Conservation (phyloP, 768 basidiomycete genomes). For the Mrakia gelida region DNA sequence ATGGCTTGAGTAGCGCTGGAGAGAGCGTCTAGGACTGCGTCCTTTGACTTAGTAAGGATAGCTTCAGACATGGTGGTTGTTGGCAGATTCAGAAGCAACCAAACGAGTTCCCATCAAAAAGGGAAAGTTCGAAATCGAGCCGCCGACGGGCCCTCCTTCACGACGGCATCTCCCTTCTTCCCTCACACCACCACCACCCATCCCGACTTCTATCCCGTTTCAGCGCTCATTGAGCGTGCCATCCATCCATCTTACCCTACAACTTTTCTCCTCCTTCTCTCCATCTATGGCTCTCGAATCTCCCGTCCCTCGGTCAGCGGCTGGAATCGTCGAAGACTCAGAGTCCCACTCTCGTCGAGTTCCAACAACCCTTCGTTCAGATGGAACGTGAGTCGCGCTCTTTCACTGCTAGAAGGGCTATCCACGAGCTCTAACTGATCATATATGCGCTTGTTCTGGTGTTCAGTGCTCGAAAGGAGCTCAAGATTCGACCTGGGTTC, state of each 20-base stretch:
- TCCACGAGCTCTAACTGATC: not conserved
- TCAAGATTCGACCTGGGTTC: constrained; percentile 85
- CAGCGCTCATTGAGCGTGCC: not conserved
- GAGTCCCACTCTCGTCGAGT: not conserved
- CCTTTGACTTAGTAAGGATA: not conserved
- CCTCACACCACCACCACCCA: not conserved
- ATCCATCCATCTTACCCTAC: not conserved
- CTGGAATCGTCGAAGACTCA: not conserved
- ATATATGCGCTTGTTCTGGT: not conserved
- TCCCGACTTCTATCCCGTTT: not conserved
- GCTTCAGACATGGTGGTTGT: constrained; percentile 18
- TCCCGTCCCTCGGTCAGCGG: not conserved
- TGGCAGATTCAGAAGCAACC: not conserved
- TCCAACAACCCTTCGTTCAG: not conserved
- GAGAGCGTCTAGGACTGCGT: constrained; percentile 24
- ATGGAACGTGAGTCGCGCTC: not conserved
- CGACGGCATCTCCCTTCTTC: too few species aligned
- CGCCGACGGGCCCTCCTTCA: too few species aligned
- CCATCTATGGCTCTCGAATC: not conserved
- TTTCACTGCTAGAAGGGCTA: too few species aligned
- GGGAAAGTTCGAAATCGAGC: not conserved
- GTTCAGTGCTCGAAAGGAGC: constrained; percentile 72
- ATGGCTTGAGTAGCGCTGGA: constrained; percentile 18
- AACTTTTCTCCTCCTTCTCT: not conserved
- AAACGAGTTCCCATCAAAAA: not conserved